A percentile compares a stretch with the other conserved stretches of the same genome.
phyloP scores from a whole-genome alignment of 768 basidiomycete species.

The Tephrocybe sp. region DNA sequence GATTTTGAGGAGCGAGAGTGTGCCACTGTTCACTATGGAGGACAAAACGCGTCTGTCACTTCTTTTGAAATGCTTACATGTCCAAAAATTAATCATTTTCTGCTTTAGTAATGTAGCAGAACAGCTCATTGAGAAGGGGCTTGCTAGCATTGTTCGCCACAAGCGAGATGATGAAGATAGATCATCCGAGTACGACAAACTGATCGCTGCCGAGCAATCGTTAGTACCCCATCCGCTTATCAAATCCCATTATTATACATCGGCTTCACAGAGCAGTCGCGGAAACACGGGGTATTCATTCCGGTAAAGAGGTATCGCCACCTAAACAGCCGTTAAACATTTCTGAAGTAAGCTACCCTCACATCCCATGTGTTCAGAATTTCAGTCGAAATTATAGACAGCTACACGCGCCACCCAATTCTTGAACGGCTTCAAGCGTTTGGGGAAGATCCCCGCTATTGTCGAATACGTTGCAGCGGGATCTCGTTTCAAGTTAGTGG shows the following conservation, averaged over 20 bases:
- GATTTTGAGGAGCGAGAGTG: constrained; percentile 94
- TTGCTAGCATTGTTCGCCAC: constrained; percentile 89
- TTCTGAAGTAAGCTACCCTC: constrained; percentile 63
- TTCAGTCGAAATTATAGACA: constrained; percentile 38
- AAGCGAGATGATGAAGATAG: constrained; percentile 94
- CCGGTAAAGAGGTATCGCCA: constrained; percentile 82
- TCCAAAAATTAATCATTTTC: too few species aligned
- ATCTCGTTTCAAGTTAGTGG: constrained; percentile 87
- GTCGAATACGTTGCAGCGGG: constrained; percentile 95
- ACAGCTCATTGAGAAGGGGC: constrained; percentile 89
- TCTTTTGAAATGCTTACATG: too few species aligned
- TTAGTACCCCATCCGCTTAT: constrained; percentile 40
- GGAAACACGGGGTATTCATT: constrained; percentile 85
- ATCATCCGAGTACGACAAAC: constrained; percentile 93
- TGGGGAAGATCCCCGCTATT: constrained; percentile 78
- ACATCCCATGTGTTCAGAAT: not conserved
- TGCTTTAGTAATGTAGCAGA: constrained; percentile 83
- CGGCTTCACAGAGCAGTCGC: constrained; percentile 60
- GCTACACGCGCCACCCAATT: constrained; percentile 80
- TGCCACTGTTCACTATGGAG: constrained; percentile 84
- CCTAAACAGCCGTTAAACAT: constrained; percentile 86
- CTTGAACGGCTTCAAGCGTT: constrained; percentile 87
- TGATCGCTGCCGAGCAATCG: constrained; percentile 93
- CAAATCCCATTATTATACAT: too few species aligned
- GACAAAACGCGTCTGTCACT: constrained; percentile 68